Evolutionary conservation across 805 yeast genomes (phyloP).

Genomic region (Lipomyces mesembrius): DNA sequence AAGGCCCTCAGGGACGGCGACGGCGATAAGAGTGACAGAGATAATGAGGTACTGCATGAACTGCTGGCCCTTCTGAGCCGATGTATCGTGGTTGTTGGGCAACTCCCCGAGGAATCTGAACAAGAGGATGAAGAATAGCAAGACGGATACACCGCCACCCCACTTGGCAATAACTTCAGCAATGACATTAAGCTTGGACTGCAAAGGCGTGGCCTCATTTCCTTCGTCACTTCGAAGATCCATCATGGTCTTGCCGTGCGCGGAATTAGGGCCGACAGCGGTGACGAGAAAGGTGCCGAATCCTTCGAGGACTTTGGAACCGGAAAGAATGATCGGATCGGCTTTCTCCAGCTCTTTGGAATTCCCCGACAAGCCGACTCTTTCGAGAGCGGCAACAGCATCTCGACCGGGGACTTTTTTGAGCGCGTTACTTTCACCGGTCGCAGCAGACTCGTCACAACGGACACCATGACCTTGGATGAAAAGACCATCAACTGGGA

Average conservation of each 20-base stretch:
- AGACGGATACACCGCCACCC: slow-evolving; percentile 81
- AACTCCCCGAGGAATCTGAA: slow-evolving; percentile 71
- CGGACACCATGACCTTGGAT: slow-evolving; percentile 71
- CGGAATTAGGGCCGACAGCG: slow-evolving; percentile 86
- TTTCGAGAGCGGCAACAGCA: slow-evolving; percentile 46
- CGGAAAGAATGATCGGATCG: slow-evolving; percentile 89
- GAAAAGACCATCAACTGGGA: slow-evolving; percentile 85
- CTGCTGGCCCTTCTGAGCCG: slow-evolving; percentile 80
- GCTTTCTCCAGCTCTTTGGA: slow-evolving; percentile 49
- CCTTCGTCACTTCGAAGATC: slow-evolving; percentile 76
- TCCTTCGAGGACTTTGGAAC: slow-evolving; percentile 85
- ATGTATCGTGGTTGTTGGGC: slow-evolving; percentile 53
- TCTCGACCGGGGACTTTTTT: slow-evolving; percentile 63
- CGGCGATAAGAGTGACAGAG: slow-evolving; percentile 90
- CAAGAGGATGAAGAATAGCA: slow-evolving; percentile 80
- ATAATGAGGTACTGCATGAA: slow-evolving; percentile 87
- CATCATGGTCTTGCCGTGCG: slow-evolving; percentile 90
- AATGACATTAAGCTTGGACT: slow-evolving; percentile 73
- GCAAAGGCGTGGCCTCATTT: slow-evolving; percentile 86
- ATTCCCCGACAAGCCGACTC: slow-evolving; percentile 45
- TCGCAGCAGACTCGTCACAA: slow-evolving; percentile 88
- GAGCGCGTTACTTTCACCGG: slow-evolving; percentile 91
- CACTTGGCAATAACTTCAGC: slow-evolving; percentile 96
- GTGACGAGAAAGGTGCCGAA: slow-evolving; percentile 84
- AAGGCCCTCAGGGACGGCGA: slow-evolving; percentile 99